These are phyloP conservation scores for Aurifilum marmelostoma DNA, from an alignment of 2,329 filamentous ascomycete genomes.

Conservation along the genomic window DNA sequence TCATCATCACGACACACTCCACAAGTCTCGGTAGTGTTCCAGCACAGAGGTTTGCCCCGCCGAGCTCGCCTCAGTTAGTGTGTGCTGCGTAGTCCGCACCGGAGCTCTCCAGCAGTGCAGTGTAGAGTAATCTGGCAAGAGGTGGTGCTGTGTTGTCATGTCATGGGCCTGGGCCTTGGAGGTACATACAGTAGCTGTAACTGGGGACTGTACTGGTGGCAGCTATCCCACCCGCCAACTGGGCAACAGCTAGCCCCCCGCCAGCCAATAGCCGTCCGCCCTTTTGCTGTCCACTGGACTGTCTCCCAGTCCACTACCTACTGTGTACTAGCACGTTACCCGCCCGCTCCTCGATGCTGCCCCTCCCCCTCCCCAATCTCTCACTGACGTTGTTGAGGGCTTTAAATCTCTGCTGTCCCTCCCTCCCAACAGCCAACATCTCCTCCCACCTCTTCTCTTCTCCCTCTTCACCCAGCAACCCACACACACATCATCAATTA, in stretches of 20 bases:
- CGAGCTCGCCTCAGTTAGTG: conserved; percentile 9
- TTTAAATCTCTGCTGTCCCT: conserved; percentile 30
- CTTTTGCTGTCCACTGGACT: neutral
- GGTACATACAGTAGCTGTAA: neutral
- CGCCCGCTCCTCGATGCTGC: conserved; percentile 9
- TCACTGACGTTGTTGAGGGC: conserved; percentile 28
- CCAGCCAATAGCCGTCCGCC: neutral
- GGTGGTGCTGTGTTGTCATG: neutral
- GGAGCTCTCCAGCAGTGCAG: conserved; percentile 5
- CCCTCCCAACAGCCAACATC: neutral
- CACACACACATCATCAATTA: conserved; percentile 15
- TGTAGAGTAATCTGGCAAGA: neutral
- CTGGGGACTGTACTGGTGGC: neutral
- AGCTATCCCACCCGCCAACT: neutral
- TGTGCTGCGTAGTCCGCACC: conserved; percentile 9
- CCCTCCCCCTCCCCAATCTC: conserved; percentile 22
- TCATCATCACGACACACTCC: neutral
- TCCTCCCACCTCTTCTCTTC: conserved; percentile 16
- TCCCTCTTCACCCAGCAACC: conserved; percentile 19
- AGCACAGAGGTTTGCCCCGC: conserved; percentile 13
- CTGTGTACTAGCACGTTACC: neutral
- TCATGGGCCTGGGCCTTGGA: neutral
- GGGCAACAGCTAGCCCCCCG: neutral
- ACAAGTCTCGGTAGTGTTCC: conserved; percentile 4
- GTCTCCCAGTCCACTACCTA: neutral